Evolutionary conservation across 1,284 basidiomycete genomes (phyloP), one percentile per base, ranked within the genome.

Genomic region (Ustilago vetiveriae): DNA sequence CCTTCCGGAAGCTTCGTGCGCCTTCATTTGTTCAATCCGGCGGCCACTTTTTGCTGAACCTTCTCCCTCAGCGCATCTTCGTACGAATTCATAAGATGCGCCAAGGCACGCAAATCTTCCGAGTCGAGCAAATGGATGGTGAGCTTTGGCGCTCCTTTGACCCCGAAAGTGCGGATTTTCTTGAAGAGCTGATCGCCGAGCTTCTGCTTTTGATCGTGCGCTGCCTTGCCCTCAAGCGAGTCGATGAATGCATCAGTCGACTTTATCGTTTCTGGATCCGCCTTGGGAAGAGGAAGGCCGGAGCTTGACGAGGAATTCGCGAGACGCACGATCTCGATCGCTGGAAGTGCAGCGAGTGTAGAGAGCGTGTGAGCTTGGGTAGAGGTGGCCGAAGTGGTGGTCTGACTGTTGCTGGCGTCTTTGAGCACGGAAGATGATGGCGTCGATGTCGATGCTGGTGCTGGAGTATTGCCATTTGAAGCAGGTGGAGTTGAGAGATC

Each of bases 31-130:
- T 65, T 66, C 45, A 60, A 30, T 4, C 57, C 68, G n/a, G 57
- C 68, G 7, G 50, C 62, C 14, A 65, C 62, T 42, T 60, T 59
- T 11, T 53, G 52, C 29, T 47, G 23, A 6, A 80, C 72, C 59
- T 83, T 83, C 81, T 91, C 90, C 83, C 89, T 91, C 60, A 94
- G 84, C 3, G 92, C 86, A 2, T 87, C 84, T 7, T 91, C 90
- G 80, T 92, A 93, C 78, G 89, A 90, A 81, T 92, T 90, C 90
- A 92, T 90, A 48, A 94, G 85, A 78, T 92, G 90, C 9, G 90
- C 90, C 35, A 94, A 85, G 1, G 91, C 84, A 29, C 90, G 86
- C 22, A 94, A 85, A 75, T 94, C 92, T 57, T 93, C 92, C 70
- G 89, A 86, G 73, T 94, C 91, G 53, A 94, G 84, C 10, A 94